Evolutionary conservation across 2,329 filamentous ascomycete species (phyloP).

Genomic region (Botryotinia calthae): DNA sequence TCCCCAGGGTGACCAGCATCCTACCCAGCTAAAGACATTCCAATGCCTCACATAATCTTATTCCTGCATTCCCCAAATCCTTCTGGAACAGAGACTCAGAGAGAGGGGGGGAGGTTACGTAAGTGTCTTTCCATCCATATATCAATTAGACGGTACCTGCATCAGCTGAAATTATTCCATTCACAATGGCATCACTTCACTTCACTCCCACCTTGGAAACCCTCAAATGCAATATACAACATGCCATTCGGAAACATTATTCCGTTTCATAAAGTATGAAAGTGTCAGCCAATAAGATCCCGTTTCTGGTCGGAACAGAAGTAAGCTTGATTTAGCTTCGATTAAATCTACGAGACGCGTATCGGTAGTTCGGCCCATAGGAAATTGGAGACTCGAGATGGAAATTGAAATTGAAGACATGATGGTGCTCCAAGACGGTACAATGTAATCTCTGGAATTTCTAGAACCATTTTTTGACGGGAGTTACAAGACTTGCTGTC

Average conservation of each 20-base stretch:
- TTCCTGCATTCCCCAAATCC: slow-evolving; percentile 6
- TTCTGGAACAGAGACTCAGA: neutral
- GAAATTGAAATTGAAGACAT: neutral
- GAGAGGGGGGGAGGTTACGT: neutral
- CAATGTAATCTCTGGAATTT: neutral
- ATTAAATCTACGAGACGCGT: neutral
- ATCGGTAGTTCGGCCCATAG: neutral
- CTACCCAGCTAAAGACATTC: slow-evolving; percentile 1
- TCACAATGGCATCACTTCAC: neutral
- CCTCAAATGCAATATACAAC: neutral
- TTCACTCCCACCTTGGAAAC: neutral
- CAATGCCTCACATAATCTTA: neutral
- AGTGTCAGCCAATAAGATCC: neutral
- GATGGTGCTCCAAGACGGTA: neutral
- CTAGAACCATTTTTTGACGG: neutral
- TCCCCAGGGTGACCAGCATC: neutral
- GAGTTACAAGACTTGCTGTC: neutral
- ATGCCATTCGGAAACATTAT: neutral
- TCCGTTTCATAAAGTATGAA: neutral
- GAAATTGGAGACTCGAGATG: neutral
- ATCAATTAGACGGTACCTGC: neutral
- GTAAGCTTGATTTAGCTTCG: neutral
- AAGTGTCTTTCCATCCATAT: neutral
- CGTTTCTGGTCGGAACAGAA: neutral
- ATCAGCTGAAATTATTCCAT: neutral